Evolutionary conservation across 495 filamentous ascomycete genomes (phyloP), one percentile per base, ranked within the genome.

Genomic region (Penicillium macrosclerotiorum): DNA sequence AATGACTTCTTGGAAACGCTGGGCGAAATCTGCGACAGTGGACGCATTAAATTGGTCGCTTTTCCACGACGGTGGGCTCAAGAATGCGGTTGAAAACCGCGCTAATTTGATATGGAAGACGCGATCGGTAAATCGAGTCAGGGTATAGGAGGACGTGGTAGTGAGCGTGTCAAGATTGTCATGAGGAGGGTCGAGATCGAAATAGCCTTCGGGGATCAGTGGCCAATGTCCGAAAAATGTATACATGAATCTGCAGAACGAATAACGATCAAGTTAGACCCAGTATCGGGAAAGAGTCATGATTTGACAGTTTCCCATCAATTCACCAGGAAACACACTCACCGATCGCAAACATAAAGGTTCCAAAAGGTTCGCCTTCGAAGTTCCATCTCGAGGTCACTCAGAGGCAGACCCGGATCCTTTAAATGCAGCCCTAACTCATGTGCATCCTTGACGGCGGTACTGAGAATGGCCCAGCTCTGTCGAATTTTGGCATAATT

Each of bases 151-250:
- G n/a, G 54, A 50, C 4, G 14, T 49, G 12, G 33, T 14, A 0
- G 45, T 27, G 13, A 49, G 13, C 0, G 42, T 22, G 14, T 52
- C 41, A 0, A 57, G 33, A 16, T 16, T 49, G 14, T 57, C 50
- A 20, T 49, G 34, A 1, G 54, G 54, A 8, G 26, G 49, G 6
- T 57, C 54, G 12, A 53, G 43, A 24, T 57, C 45, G 8, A 52
- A 53, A 18, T 57, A 57, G 11, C 50, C 54, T 22, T 57, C 54
- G 3, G 54, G 54, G 11, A 57, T 57, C 5, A 57, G 37, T 6
- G 54, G 54, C 54, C 54, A 57, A 8, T 50, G 42, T 11, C 50
- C 50, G 19, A 57, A 50, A 26, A 43, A 47, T 11, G 45, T 25
- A 17, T 45, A 53, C 45, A 53, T 52, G 18, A 43, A 53, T 14